A percentile compares a stretch with the other conserved stretches of the same genome.
Conservation (phyloP, 805 yeast species). For the Myxozyma kluyveri region DNA sequence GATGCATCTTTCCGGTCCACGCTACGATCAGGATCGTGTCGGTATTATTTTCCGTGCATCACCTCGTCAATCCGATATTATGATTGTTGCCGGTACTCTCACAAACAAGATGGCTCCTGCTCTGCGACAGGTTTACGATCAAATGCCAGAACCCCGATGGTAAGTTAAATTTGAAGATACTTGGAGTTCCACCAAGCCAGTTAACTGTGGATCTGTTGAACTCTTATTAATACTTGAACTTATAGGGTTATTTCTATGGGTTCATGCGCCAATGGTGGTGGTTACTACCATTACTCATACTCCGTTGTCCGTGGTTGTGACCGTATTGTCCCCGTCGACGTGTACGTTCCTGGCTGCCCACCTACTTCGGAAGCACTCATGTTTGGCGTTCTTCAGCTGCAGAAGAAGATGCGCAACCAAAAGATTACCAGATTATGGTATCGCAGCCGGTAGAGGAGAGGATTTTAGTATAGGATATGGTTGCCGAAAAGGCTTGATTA, state of each 20-base stretch:
- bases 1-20: slow-evolving; percentile 91
- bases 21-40: slow-evolving; percentile 88
- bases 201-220: too few relatives aligned
- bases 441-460: slow-evolving; percentile 24
- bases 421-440: slow-evolving; percentile 65
- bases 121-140: slow-evolving; percentile 86
- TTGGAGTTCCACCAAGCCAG: too few relatives aligned
- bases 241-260: slow-evolving; percentile 91
- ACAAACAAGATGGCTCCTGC: slow-evolving; percentile 95
- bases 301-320: slow-evolving; percentile 89
- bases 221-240: too few relatives aligned
- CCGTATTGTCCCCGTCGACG: slow-evolving; percentile 82
- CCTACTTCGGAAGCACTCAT: slow-evolving; percentile 87
- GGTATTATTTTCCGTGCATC: slow-evolving; percentile 93
- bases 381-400: slow-evolving; percentile 86
- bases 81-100: slow-evolving; percentile 89
- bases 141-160: slow-evolving; percentile 91
- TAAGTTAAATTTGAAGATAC: slow-evolving; percentile 5
- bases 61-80: slow-evolving; percentile 87
- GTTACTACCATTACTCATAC: slow-evolving; percentile 86
- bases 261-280: slow-evolving; percentile 91
- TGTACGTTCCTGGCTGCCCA: slow-evolving; percentile 91
- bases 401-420: slow-evolving; percentile 83
- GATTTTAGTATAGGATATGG: too few relatives aligned
- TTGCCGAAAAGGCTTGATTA: too few relatives aligned